Evolutionary conservation across 208 protist species (phyloP), one percentile per base, ranked within the genome.

Genomic region (Strigomonas culicis): DNA sequence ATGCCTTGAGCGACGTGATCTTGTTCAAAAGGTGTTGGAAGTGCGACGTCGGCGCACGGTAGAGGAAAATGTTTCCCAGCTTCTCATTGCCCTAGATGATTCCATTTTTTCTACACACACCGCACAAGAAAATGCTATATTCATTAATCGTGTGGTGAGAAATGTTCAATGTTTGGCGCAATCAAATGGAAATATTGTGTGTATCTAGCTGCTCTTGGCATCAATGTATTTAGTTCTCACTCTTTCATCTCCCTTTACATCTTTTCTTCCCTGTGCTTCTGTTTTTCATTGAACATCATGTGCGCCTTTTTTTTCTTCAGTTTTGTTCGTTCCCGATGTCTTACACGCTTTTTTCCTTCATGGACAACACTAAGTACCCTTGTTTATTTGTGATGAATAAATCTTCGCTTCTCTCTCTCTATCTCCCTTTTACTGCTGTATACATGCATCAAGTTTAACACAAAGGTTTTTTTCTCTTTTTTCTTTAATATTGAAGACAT

Each of bases 1-100:
- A 39, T 84, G 80, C 30, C 51, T 83, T 4, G 75, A 85, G 68
- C 71, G 74, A 11, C 36, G 53, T 3, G 67, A 90, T n/a, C 58
- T 87, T 6, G 71, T 80, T 28, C 60, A 75, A 30, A 70, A 61
- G 21, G 79, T 65, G 1, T 43, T 82, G 58, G 62, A 73, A 39
- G 63, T 78, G 17, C 72, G 71, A 41, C 59, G 74, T 21, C 53
- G 63, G 32, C 74, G 65, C 0, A 80, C 70, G 0, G 27, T 69
- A 34, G 78, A 86, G 31, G 72, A 86, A 41, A 70, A 58, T n/a
- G 64, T 85, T 1, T 70, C 74, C 6, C 69, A 74, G 58, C 57
- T 78, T 65, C 71, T 87, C 15, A 72, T 75, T 0, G 60, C 75
- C 6, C 58, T 67, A 0, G 82, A 84, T 10, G 52, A 11, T 58